phyloP scores from a whole-genome alignment of 208 protist species.

The Crithidia expoeki region DNA sequence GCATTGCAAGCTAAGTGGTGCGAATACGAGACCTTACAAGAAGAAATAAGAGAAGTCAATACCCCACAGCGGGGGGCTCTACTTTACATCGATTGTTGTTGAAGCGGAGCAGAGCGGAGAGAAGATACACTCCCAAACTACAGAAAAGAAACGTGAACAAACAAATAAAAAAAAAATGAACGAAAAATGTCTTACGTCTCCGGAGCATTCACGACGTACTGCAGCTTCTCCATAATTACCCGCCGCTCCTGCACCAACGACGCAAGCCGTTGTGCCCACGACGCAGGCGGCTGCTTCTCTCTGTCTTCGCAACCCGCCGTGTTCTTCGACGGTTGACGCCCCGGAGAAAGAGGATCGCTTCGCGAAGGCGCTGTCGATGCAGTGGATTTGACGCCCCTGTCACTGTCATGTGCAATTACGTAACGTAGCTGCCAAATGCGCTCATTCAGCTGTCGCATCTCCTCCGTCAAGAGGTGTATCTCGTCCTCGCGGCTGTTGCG shows the following conservation, averaged over 20 bases:
- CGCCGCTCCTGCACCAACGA: conserved; percentile 51
- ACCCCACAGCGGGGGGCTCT: neutral
- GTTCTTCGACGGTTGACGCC: neutral
- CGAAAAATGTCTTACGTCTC: conserved; percentile 2
- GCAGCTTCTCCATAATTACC: conserved; percentile 53
- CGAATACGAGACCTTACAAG: too few relatives aligned
- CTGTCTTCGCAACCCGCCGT: neutral
- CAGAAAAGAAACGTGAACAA: conserved; percentile 19
- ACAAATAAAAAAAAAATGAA: conserved; percentile 18
- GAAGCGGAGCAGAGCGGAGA: too few relatives aligned
- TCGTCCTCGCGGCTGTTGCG: conserved; percentile 69
- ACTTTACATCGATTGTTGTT: conserved; percentile 10
- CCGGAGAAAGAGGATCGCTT: neutral
- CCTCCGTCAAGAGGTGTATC: conserved; percentile 75
- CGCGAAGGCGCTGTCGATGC: neutral
- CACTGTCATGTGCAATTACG: conserved; percentile 12
- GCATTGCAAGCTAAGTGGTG: too few relatives aligned
- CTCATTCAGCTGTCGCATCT: conserved; percentile 74
- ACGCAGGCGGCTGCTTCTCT: conserved; percentile 9
- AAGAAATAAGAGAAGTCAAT: neutral
- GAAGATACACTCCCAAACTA: neutral
- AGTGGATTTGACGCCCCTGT: neutral
- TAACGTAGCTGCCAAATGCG: conserved; percentile 79
- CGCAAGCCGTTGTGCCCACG: conserved; percentile 30
- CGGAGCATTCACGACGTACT: conserved; percentile 36